Evolutionary conservation across 176 grass and related monocot species (phyloP).

Genomic region (Aegilops tauschii): DNA sequence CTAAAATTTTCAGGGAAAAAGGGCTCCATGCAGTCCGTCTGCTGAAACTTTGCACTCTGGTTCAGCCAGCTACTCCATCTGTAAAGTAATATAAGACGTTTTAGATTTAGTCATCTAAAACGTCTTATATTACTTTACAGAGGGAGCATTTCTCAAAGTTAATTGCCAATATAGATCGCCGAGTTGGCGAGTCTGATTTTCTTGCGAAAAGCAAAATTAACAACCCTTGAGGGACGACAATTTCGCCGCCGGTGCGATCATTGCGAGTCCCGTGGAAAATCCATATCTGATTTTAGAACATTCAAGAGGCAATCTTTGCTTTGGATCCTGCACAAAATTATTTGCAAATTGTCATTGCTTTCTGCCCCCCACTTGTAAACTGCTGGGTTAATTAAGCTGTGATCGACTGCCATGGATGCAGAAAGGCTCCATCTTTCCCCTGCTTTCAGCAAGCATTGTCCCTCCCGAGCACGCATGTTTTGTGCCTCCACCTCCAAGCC

Average conservation of each 20-base stretch:
- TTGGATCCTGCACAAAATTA: slow-evolving; percentile 10
- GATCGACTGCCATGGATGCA: background rate
- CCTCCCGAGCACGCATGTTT: background rate
- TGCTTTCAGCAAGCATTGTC: background rate
- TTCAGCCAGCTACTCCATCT: no score
- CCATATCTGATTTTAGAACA: background rate
- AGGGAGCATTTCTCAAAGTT: no score
- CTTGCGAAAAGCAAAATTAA: no score
- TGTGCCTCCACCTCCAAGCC: background rate
- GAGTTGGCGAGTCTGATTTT: no score
- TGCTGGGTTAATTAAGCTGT: background rate
- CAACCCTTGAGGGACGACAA: no score
- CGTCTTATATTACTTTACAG: no score
- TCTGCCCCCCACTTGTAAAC: slow-evolving; percentile 29
- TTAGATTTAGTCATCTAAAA: no score
- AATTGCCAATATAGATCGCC: no score
- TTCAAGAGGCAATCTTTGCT: background rate
- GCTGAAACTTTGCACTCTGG: no score
- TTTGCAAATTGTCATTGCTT: background rate
- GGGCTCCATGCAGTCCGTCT: no score
- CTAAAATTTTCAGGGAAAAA: no score
- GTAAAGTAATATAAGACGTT: no score
- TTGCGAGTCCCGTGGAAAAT: background rate
- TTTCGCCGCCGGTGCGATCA: background rate
- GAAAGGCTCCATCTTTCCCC: slow-evolving; percentile 3